Conservation (phyloP, 2,329 filamentous ascomycete species). For the Cercospora sp. region DNA sequence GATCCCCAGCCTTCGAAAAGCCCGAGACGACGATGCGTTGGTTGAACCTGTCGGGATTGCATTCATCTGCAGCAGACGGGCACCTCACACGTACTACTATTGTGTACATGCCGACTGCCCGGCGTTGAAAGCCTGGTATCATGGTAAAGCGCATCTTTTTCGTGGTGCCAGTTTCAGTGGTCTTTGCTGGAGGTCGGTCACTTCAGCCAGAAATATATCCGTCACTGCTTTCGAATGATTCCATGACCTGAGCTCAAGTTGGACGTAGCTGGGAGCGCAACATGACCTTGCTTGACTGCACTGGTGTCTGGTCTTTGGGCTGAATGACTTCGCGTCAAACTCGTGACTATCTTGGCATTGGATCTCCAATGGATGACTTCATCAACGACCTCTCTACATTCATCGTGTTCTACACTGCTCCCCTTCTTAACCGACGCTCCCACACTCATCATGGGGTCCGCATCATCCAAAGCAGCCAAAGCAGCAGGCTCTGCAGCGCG, state of each 20-base stretch:
- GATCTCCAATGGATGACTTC: slow-evolving; percentile 6
- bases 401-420: neutral
- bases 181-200: neutral
- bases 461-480: slow-evolving; percentile 58
- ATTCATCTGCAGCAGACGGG: neutral
- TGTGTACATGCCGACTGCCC: too few species aligned
- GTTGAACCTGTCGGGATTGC: neutral
- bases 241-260: neutral
- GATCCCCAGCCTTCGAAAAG: neutral
- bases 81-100: neutral
- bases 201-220: neutral
- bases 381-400: neutral
- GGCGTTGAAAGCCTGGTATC: too few species aligned
- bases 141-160: too few species aligned
- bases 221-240: neutral
- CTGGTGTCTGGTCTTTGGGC: neutral
- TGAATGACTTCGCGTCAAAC: neutral
- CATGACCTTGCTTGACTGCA: neutral
- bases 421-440: neutral
- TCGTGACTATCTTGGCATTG: slow-evolving; percentile 3
- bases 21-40: neutral
- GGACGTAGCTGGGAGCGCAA: neutral
- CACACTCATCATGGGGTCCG: slow-evolving; percentile 54
- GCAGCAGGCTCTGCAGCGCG: slow-evolving; percentile 54
- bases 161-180: neutral